Evolutionary conservation across 108 stramenopile species (phyloP).

Genomic region (Cyclotella distinguenda): DNA sequence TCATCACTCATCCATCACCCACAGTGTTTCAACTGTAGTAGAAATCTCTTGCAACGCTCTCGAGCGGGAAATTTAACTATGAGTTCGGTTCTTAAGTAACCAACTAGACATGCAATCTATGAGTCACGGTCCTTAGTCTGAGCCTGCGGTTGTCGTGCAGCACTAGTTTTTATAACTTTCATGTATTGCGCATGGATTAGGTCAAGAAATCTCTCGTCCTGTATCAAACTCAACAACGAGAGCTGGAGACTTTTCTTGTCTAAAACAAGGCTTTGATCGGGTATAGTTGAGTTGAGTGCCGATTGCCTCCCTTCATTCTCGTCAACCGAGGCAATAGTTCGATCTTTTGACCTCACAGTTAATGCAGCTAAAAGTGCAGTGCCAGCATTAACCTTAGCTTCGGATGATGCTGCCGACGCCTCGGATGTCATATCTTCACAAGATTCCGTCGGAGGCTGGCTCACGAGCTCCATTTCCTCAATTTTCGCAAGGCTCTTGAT

Average conservation of each 20-base stretch:
- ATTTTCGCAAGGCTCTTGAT: constrained; percentile 43
- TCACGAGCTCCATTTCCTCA: constrained; percentile 46
- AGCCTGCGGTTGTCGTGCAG: constrained; percentile 27
- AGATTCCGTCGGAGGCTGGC: too few relatives aligned
- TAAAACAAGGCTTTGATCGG: constrained; percentile 39
- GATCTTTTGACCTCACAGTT: constrained; percentile 17
- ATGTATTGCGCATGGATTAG: constrained; percentile 87
- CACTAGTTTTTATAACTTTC: constrained; percentile 71
- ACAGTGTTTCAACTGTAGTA: too few relatives aligned
- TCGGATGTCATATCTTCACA: not conserved
- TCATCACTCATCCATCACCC: too few relatives aligned
- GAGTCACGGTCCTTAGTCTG: too few relatives aligned
- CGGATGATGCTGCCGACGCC: constrained; percentile 1
- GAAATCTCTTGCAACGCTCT: too few relatives aligned
- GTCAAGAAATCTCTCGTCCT: constrained; percentile 89
- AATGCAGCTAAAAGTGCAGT: constrained; percentile 44
- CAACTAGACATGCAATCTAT: too few relatives aligned
- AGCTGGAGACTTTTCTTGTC: constrained; percentile 85
- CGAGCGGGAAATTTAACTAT: too few relatives aligned
- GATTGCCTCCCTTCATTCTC: not conserved
- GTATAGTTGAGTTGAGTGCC: not conserved
- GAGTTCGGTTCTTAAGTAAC: too few relatives aligned
- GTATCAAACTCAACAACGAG: constrained; percentile 74
- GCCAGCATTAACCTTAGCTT: constrained; percentile 17
- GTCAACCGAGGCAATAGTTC: not conserved